Percentiles rank a stretch among this genome's conserved stretches.
These are phyloP conservation scores for Cetraspora pellucida DNA, from an alignment of 192 early-diverging fungal species.

Conservation along the genomic window DNA sequence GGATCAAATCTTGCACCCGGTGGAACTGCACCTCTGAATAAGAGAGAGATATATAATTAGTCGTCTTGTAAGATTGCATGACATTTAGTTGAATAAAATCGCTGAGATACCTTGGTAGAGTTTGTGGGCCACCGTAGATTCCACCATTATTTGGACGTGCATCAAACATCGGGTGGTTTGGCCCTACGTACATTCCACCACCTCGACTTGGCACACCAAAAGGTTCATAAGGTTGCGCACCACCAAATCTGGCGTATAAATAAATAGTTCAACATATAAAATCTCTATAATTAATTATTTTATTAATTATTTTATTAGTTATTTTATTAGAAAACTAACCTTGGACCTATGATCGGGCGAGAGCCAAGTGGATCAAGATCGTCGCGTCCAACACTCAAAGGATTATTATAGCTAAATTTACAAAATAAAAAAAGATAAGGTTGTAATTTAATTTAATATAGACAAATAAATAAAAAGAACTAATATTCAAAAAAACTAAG, in stretches of 20 bases:
- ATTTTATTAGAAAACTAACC: slow-evolving; percentile 38
- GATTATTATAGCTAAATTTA: slow-evolving; percentile 42
- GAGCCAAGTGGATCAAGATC: slow-evolving; percentile 73
- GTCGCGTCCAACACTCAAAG: slow-evolving; percentile 65
- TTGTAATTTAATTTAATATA: not conserved
- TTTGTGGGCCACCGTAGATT: slow-evolving; percentile 58
- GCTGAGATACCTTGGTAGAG: slow-evolving; percentile 54
- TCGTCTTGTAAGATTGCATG: not conserved
- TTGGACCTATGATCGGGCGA: slow-evolving; percentile 45
- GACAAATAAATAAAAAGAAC: not conserved
- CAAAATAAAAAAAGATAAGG: not conserved
- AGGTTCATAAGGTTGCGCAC: slow-evolving; percentile 38
- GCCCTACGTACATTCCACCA: slow-evolving; percentile 86
- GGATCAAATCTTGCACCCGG: slow-evolving; percentile 93
- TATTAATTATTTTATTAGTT: not conserved
- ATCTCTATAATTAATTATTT: not conserved
- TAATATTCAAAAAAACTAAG: not conserved
- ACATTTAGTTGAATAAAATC: not conserved
- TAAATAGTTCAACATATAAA: slow-evolving; percentile 22
- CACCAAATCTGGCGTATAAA: slow-evolving; percentile 40
- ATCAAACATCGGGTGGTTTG: slow-evolving; percentile 86
- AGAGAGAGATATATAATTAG: not conserved
- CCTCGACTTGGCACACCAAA: slow-evolving; percentile 46
- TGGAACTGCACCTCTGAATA: slow-evolving; percentile 66
- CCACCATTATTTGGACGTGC: slow-evolving; percentile 42